Evolutionary conservation across 2,329 filamentous ascomycete species (phyloP).

Genomic region (Sporothrix schenckii): DNA sequence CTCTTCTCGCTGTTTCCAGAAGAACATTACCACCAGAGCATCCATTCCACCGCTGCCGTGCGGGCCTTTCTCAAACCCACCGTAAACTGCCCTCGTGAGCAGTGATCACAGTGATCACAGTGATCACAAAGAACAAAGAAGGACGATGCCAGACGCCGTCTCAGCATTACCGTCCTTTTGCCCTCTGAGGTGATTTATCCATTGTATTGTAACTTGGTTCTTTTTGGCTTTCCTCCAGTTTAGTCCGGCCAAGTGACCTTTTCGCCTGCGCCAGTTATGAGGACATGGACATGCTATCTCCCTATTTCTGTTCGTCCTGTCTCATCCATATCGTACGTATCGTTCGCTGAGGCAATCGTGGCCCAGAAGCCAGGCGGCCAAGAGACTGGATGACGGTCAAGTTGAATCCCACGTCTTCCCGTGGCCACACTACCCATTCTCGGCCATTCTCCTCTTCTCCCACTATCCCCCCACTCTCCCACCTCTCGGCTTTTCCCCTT

Average conservation of each 20-base stretch:
- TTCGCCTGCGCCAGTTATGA: too few species aligned
- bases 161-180: not conserved
- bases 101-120: constrained; percentile 14
- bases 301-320: not conserved
- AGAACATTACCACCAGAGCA: not conserved
- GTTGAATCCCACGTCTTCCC: constrained; percentile 7
- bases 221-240: not conserved
- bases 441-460: not conserved
- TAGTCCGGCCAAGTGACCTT: constrained; percentile 6
- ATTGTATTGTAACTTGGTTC: not conserved
- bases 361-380: not conserved
- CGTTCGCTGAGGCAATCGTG: not conserved
- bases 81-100: constrained; percentile 16
- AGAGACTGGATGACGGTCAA: not conserved
- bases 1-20: constrained; percentile 24
- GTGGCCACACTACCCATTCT: not conserved
- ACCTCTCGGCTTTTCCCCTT: constrained; percentile 10
- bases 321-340: not conserved
- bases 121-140: constrained; percentile 10
- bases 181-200: not conserved
- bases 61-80: not conserved
- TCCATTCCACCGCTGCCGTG: not conserved
- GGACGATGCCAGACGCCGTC: constrained; percentile 17
- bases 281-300: not conserved
- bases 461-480: not conserved